phyloP scores from a whole-genome alignment of 2,329 filamentous ascomycete species.

The Tympanopsis confertula region DNA sequence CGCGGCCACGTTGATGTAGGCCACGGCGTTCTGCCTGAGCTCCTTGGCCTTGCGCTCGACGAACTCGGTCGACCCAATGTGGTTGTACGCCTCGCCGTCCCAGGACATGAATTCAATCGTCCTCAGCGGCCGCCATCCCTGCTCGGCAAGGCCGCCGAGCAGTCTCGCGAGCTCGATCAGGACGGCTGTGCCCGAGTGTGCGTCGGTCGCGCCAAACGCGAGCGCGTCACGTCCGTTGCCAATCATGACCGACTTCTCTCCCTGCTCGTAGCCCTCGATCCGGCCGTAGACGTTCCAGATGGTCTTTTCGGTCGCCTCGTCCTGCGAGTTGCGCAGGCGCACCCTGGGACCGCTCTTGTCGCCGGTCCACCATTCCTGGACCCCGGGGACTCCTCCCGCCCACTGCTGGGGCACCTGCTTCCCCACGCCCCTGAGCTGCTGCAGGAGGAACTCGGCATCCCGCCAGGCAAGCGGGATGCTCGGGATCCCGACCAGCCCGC shows the following conservation, averaged over 20 bases:
- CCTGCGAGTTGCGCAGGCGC: conserved; percentile 74
- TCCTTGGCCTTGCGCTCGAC: conserved; percentile 73
- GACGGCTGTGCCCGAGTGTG: conserved; percentile 78
- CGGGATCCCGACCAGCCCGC: conserved; percentile 70
- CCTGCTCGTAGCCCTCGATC: conserved; percentile 74
- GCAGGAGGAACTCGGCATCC: conserved; percentile 70
- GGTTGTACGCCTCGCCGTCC: conserved; percentile 88
- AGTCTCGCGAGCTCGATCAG: conserved; percentile 81
- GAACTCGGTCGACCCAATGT: conserved; percentile 87
- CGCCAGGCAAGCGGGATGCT: conserved; percentile 84
- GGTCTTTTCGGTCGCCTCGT: conserved; percentile 68
- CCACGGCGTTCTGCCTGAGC: conserved; percentile 64
- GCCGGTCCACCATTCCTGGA: conserved; percentile 77
- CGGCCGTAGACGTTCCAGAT: conserved; percentile 88
- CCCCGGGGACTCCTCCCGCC: conserved; percentile 65
- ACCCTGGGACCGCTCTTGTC: conserved; percentile 64
- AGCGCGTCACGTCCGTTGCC: conserved; percentile 90
- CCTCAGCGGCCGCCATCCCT: conserved; percentile 83
- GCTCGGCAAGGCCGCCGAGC: conserved; percentile 64
- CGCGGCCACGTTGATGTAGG: conserved; percentile 83
- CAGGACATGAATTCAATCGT: conserved; percentile 95
- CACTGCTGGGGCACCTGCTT: conserved; percentile 57
- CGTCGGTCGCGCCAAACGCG: conserved; percentile 77
- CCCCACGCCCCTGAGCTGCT: conserved; percentile 66
- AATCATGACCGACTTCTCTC: conserved; percentile 72